These are phyloP conservation scores for Ustilago xerochloae DNA, from an alignment of 1,284 basidiomycete genomes.

Conservation along the genomic window DNA sequence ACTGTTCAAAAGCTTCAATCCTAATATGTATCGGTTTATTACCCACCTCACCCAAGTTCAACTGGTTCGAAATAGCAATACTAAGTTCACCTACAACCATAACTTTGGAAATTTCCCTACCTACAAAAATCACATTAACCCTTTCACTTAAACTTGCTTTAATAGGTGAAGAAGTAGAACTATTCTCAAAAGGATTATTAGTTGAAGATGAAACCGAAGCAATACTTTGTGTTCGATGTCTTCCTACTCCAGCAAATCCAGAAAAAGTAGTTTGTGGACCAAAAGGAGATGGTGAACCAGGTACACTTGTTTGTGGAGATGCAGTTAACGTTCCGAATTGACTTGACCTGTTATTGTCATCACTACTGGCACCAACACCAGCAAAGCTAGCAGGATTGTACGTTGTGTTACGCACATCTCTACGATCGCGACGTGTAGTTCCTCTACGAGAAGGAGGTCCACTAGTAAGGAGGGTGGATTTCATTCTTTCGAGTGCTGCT, in stretches of 20 bases:
- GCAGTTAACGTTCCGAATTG: slow-evolving; percentile 39
- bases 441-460: slow-evolving; percentile 62
- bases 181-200: slow-evolving; percentile 51
- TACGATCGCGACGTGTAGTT: slow-evolving; percentile 69
- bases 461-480: slow-evolving; percentile 69
- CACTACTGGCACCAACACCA: slow-evolving; percentile 24
- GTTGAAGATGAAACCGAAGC: slow-evolving; percentile 47
- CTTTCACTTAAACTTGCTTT: slow-evolving; percentile 70
- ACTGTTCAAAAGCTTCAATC: slow-evolving; percentile 70
- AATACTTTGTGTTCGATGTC: slow-evolving; percentile 54
- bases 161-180: slow-evolving; percentile 20
- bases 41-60: slow-evolving; percentile 3
- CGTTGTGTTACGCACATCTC: slow-evolving; percentile 71
- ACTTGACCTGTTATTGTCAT: slow-evolving; percentile 31
- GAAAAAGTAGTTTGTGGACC: slow-evolving; percentile 40
- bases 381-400: slow-evolving; percentile 54
- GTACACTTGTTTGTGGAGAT: slow-evolving; percentile 24
- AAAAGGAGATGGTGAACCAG: slow-evolving; percentile 38
- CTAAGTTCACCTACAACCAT: slow-evolving; percentile 72
- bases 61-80: slow-evolving; percentile 31
- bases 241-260: slow-evolving; percentile 39
- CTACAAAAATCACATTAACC: slow-evolving; percentile 71
- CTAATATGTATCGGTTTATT: slow-evolving; percentile 68
- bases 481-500: slow-evolving; percentile 71
- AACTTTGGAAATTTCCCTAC: slow-evolving; percentile 69